phyloP scores from a whole-genome alignment of 2,329 filamentous ascomycete species.

The Neonectria sp. region DNA sequence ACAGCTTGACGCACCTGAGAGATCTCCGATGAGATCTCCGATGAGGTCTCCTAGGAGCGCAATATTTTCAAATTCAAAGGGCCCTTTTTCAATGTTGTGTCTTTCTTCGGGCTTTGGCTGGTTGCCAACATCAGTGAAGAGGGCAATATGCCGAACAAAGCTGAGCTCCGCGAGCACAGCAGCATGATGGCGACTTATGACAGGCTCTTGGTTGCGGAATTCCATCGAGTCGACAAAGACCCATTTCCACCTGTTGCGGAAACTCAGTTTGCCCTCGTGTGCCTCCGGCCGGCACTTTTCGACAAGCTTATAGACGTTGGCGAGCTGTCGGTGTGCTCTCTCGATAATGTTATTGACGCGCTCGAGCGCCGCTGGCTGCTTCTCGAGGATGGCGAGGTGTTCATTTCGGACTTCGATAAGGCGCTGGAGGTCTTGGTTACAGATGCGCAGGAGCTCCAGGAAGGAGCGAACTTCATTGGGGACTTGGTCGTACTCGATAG shows the following conservation, averaged over 20 bases:
- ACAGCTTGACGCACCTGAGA: background rate
- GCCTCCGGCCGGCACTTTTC: constrained; percentile 14
- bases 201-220: constrained; percentile 3
- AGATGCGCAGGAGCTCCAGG: constrained; percentile 17
- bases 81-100: background rate
- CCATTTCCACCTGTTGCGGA: constrained; percentile 12
- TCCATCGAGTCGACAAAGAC: constrained; percentile 12
- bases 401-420: constrained; percentile 19
- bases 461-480: constrained; percentile 11
- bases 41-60: constrained; percentile 8
- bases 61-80: constrained; percentile 6
- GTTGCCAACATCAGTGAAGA: background rate
- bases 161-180: constrained; percentile 15
- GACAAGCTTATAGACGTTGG: constrained; percentile 8
- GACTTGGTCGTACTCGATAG: constrained; percentile 14
- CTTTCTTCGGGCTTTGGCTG: background rate
- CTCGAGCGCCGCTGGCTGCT: background rate
- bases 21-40: background rate
- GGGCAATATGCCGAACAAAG: constrained; percentile 10
- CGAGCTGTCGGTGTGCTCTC: constrained; percentile 1
- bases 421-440: constrained; percentile 20
- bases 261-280: constrained; percentile 3
- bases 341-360: constrained; percentile 18
- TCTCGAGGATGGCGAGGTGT: background rate
- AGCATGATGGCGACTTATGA: constrained; percentile 18